Evolutionary conservation across 2,329 filamentous ascomycete species (phyloP), one percentile per base, ranked within the genome.

Genomic region (Aspergillus caelatus): DNA sequence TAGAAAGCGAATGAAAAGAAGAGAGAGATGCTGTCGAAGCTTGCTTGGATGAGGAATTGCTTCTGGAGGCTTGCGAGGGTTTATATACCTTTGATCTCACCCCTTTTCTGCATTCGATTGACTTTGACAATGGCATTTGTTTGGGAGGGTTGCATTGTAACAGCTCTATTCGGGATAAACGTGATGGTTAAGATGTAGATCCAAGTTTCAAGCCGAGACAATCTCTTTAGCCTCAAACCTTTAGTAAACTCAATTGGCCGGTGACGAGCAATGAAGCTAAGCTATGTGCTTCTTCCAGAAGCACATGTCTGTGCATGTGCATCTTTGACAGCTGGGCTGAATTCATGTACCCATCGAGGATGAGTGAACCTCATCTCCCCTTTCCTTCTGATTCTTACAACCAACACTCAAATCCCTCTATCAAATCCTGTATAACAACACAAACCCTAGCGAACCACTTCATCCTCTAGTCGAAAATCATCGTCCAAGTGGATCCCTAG

Each of bases 151-250:
- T 14, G n/a, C 19, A 32, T 26, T 55, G 52, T 10, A 55, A 26
- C 52, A 55, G 52, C 34, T 39, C 52, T 55, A 55, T 26, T 21
- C 32, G 32, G 32, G 52, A 55, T 55, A 55, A 55, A 54, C 52
- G 5, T 41, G 48, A 23, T 39, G 32, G 52, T 39, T 28, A 3
- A 32, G 48, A 16, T 36, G 32, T 39, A 21, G 52, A 55, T 55
- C 52, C 11, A 19, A 39, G 52, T 55, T 55, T 55, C 52, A 55
- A 52, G 14, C 11, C 21, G 52, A 36, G 52, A 55, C 32, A 39
- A 39, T 14, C 21, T 36, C n/a, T 39, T 23, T 55, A 54, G 52
- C 14, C 32, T 26, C 52, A 55, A 55, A 55, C 52, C 48, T n/a
- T 36, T 55, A 26, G 32, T 39, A 26, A 55, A 55, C 32, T 55